Evolutionary conservation across 495 filamentous ascomycete genomes (phyloP).

Genomic region (Penicillium canescens): DNA sequence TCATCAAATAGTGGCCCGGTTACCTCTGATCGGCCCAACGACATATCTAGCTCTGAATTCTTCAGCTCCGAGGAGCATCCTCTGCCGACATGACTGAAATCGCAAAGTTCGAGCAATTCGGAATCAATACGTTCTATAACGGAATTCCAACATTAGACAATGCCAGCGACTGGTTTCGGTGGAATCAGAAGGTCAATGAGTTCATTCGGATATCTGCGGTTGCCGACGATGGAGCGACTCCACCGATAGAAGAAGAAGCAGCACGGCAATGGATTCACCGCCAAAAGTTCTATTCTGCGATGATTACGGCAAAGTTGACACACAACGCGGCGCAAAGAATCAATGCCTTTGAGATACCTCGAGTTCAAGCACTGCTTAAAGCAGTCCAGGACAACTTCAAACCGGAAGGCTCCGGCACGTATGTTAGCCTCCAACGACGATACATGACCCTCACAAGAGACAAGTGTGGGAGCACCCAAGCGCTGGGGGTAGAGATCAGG

Average conservation of each 20-base stretch:
- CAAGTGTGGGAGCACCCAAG: constrained; percentile 12
- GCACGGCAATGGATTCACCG: constrained; percentile 8
- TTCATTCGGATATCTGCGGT: no score
- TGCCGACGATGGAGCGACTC: no score
- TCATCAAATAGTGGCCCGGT: not conserved
- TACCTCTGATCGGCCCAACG: not conserved
- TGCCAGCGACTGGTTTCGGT: no score
- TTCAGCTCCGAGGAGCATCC: no score
- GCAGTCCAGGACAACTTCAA: constrained; percentile 13
- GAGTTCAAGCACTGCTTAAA: constrained; percentile 8
- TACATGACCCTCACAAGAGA: constrained; percentile 14
- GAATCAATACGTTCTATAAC: no score
- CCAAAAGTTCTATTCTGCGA: constrained; percentile 14
- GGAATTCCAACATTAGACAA: no score
- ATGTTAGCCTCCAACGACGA: constrained; percentile 11
- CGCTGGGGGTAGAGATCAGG: no score
- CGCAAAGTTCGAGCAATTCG: no score
- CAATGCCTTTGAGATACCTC: constrained; percentile 12
- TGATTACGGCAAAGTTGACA: constrained; percentile 13
- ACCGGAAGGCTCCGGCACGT: constrained; percentile 12
- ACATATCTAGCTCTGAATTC: constrained; percentile 3
- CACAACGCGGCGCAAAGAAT: constrained; percentile 13
- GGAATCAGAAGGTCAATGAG: no score
- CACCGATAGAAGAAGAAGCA: no score
- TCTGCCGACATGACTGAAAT: no score